Evolutionary conservation across 371 early-diverging fungal genomes (phyloP).

Genomic region (Mucor lusitanicus): DNA sequence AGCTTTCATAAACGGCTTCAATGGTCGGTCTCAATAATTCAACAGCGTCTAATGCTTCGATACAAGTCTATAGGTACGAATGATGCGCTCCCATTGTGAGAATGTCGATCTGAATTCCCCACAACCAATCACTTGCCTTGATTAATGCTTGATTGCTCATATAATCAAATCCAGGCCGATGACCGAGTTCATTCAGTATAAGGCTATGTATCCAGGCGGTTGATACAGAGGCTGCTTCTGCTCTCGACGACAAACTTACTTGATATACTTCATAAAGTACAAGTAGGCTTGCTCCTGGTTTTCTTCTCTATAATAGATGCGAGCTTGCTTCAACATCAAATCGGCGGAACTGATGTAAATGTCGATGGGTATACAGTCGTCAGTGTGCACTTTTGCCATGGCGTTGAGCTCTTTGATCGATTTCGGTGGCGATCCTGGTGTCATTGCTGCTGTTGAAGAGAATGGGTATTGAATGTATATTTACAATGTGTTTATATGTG

Average conservation of each 20-base stretch:
- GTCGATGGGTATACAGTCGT: conserved; percentile 46
- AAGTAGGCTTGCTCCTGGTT: conserved; percentile 54
- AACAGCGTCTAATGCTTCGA: conserved; percentile 10
- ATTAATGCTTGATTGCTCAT: conserved; percentile 1
- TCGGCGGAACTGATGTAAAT: conserved; percentile 57
- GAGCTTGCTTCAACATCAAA: conserved; percentile 51
- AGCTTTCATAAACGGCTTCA: conserved; percentile 14
- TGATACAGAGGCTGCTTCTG: not conserved
- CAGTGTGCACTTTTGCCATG: conserved; percentile 34
- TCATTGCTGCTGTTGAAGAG: not conserved
- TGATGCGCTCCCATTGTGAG: not conserved
- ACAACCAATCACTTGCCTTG: not conserved
- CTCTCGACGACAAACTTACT: conserved; percentile 27
- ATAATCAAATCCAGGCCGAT: conserved; percentile 44
- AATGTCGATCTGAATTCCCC: not conserved
- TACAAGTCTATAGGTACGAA: conserved; percentile 3
- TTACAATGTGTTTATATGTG: not conserved
- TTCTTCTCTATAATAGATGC: conserved; percentile 48
- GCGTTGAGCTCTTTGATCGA: conserved; percentile 40
- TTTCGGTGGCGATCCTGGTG: conserved; percentile 12
- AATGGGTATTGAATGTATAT: not conserved
- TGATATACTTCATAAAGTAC: conserved; percentile 52
- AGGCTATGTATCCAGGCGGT: conserved; percentile 30
- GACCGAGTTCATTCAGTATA: conserved; percentile 49
- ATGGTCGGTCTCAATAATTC: conserved; percentile 6